Evolutionary conservation across 2,329 filamentous ascomycete species (phyloP).

Genomic region (Delphinella strobiligena): DNA sequence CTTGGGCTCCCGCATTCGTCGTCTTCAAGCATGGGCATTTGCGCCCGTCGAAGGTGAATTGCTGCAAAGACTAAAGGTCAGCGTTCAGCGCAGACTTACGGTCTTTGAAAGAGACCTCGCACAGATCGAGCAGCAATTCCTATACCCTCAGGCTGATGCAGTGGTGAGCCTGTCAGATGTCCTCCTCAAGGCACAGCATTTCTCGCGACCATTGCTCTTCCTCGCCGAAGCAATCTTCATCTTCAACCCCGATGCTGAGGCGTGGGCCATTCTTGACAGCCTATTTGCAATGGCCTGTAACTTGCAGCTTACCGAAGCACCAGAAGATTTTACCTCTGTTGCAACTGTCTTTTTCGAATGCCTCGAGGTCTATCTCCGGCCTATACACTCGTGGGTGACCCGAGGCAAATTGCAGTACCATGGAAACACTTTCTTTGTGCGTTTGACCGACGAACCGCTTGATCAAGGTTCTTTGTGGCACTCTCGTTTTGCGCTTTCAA

Average conservation of each 20-base stretch:
- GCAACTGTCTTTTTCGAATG: slow-evolving; percentile 66
- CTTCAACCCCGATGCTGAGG: slow-evolving; percentile 26
- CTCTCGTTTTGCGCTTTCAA: slow-evolving; percentile 57
- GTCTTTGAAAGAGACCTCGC: slow-evolving; percentile 49
- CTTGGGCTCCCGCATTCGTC: slow-evolving; percentile 36
- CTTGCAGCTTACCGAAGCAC: slow-evolving; percentile 58
- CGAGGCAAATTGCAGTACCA: slow-evolving; percentile 50
- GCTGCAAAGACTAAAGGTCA: slow-evolving; percentile 59
- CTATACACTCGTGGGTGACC: slow-evolving; percentile 76
- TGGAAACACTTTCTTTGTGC: slow-evolving; percentile 64
- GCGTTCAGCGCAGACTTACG: slow-evolving; percentile 44
- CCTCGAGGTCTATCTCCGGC: slow-evolving; percentile 68
- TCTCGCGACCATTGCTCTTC: slow-evolving; percentile 43
- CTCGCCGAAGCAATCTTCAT: slow-evolving; percentile 53
- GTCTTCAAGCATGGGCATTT: slow-evolving; percentile 37
- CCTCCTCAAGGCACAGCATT: slow-evolving; percentile 42
- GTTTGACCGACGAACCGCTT: slow-evolving; percentile 42
- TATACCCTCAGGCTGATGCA: slow-evolving; percentile 40
- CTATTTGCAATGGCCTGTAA: slow-evolving; percentile 59
- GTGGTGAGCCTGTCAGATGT: slow-evolving; percentile 57
- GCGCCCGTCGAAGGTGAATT: slow-evolving; percentile 23
- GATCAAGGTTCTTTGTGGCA: slow-evolving; percentile 62
- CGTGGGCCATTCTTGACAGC: slow-evolving; percentile 67
- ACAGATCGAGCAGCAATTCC: slow-evolving; percentile 46
- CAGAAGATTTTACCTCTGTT: slow-evolving; percentile 49